Evolutionary conservation across 2,329 filamentous ascomycete genomes (phyloP).

Genomic region (Cladosporium halotolerans): DNA sequence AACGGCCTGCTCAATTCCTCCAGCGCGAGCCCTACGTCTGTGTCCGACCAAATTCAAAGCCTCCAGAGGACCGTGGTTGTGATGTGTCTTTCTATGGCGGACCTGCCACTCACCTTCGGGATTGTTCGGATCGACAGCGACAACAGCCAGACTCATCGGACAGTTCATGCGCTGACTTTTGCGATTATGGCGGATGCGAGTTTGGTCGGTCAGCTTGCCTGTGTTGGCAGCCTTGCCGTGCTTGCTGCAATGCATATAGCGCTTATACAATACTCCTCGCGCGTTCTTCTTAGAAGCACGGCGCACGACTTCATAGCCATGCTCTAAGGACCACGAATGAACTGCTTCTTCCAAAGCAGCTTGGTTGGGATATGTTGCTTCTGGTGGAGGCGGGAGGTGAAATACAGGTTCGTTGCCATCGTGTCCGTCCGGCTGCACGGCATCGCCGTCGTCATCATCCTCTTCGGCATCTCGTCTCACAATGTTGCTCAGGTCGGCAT

Average conservation of each 20-base stretch:
- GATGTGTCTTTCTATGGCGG: slow-evolving; percentile 27
- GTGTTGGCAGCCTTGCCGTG: slow-evolving; percentile 25
- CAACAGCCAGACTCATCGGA: slow-evolving; percentile 29
- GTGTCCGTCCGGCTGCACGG: slow-evolving; percentile 13
- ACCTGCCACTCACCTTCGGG: slow-evolving; percentile 29
- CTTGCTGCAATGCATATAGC: slow-evolving; percentile 30
- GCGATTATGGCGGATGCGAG: slow-evolving; percentile 22
- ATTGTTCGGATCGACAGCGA: slow-evolving; percentile 26
- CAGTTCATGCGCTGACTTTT: slow-evolving; percentile 27
- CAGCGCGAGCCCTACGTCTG: slow-evolving; percentile 25
- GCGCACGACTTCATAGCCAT: slow-evolving; percentile 30
- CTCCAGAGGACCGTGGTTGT: slow-evolving; percentile 29
- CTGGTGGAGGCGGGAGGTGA: slow-evolving; percentile 28
- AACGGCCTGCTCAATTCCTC: slow-evolving; percentile 27
- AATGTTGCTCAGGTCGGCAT: slow-evolving; percentile 2
- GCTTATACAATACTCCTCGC: slow-evolving; percentile 28
- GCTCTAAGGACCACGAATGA: slow-evolving; percentile 29
- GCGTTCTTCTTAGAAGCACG: slow-evolving; percentile 30
- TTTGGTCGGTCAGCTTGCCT: slow-evolving; percentile 21
- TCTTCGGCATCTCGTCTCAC: slow-evolving; percentile 7
- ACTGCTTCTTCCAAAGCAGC: slow-evolving; percentile 27
- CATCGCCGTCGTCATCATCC: slow-evolving; percentile 21
- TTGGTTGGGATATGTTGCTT: slow-evolving; percentile 22
- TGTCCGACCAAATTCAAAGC: slow-evolving; percentile 26
- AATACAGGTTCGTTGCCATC: slow-evolving; percentile 24